Evolutionary conservation across 179 eudicot genomes (phyloP).

Genomic region (Carnegiea gigantea): DNA sequence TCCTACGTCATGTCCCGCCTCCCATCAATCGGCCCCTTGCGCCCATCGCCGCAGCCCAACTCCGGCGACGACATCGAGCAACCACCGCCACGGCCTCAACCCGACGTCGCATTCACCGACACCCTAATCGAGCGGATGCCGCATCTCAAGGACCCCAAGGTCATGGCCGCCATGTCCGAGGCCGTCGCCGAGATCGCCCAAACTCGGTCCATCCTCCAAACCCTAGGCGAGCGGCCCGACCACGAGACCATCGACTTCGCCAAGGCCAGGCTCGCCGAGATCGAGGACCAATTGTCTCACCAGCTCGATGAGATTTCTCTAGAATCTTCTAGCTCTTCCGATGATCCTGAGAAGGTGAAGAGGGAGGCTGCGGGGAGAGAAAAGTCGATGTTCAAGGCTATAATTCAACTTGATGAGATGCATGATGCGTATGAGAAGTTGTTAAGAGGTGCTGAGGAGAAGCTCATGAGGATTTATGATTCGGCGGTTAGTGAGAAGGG

Average conservation of each 20-base stretch:
- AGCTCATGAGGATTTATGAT: conserved; percentile 66
- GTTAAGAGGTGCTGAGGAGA: conserved; percentile 59
- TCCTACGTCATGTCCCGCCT: conserved; percentile 64
- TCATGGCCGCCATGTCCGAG: conserved; percentile 58
- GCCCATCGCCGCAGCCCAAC: conserved; percentile 24
- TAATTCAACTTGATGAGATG: conserved; percentile 71
- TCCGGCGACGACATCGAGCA: conserved; percentile 65
- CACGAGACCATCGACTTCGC: conserved; percentile 77
- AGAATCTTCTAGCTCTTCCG: conserved; percentile 23
- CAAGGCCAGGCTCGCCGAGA: conserved; percentile 43
- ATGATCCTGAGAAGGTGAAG: conserved; percentile 24
- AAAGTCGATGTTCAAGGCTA: conserved; percentile 53
- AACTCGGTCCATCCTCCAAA: conserved; percentile 56
- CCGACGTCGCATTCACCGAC: conserved; percentile 16
- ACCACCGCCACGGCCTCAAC: conserved; percentile 21
- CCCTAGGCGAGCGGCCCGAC: conserved; percentile 75
- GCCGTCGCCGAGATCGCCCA: conserved; percentile 74
- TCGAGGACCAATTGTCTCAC: conserved; percentile 38
- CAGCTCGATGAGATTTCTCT: conserved; percentile 55
- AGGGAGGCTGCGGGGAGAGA: conserved; percentile 48
- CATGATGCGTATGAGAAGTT: conserved; percentile 68
- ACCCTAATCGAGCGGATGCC: conserved; percentile 75
- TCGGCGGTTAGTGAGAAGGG: conserved; percentile 39
- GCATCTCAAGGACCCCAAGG: conserved; percentile 60
- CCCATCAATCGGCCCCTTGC: conserved; percentile 43